Conservation (phyloP, 768 basidiomycete species). For the Tylopilus plumbeoviolaceoides region DNA sequence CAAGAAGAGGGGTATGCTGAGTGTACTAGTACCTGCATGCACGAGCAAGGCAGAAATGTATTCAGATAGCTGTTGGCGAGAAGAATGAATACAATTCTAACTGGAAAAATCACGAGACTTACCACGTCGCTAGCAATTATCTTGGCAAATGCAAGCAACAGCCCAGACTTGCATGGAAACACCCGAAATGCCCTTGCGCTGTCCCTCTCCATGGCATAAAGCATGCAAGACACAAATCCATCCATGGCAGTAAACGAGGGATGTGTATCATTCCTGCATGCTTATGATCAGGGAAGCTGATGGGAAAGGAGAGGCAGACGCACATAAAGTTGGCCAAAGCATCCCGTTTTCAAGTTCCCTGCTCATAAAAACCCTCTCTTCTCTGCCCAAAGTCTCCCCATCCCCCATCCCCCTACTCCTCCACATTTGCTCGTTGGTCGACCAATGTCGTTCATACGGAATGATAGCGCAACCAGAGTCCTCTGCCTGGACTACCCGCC, state of each 20-base stretch:
- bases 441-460: too few species aligned
- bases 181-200: constrained; percentile 80
- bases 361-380: too few species aligned
- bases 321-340: too few species aligned
- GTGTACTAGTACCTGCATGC: constrained; percentile 70
- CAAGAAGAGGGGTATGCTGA: constrained; percentile 69
- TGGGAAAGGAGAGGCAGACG: too few species aligned
- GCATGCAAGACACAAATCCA: constrained; percentile 70
- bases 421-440: too few species aligned
- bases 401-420: too few species aligned
- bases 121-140: constrained; percentile 83
- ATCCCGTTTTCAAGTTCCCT: too few species aligned
- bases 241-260: constrained; percentile 71
- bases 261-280: too few species aligned
- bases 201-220: constrained; percentile 64
- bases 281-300: too few species aligned
- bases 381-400: too few species aligned
- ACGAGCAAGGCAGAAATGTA: constrained; percentile 78
- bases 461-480: constrained; percentile 96
- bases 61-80: constrained; percentile 63
- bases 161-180: constrained; percentile 80
- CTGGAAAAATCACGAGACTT: constrained; percentile 23
- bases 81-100: background rate
- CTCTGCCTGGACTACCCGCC: constrained; percentile 53
- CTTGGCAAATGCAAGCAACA: constrained; percentile 81